Conservation (phyloP, 768 basidiomycete species). For the Tylopilus felleus region DNA sequence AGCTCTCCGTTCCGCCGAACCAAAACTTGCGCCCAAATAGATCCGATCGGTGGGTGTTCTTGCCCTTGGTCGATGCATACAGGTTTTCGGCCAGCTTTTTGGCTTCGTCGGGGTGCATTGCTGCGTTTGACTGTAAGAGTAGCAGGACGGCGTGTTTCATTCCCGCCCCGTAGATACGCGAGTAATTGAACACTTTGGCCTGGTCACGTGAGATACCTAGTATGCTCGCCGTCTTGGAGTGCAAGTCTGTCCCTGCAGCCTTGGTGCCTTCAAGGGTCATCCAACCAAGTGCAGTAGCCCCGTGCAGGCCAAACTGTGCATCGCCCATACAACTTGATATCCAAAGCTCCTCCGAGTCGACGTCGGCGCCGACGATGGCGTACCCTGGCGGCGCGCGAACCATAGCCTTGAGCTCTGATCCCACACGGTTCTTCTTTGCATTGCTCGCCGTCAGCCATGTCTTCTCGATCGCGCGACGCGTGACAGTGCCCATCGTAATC, state of each 20-base stretch:
- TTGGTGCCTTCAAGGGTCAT: slow-evolving; percentile 99
- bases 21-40: slow-evolving; percentile 85
- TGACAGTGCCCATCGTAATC: slow-evolving; percentile 98
- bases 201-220: slow-evolving; percentile 90
- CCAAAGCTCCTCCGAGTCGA: slow-evolving; percentile 99
- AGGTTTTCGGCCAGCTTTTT: slow-evolving; percentile 77
- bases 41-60: slow-evolving; percentile 72
- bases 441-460: slow-evolving; percentile 99
- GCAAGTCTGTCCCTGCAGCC: slow-evolving; percentile 88
- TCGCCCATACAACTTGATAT: slow-evolving; percentile 99
- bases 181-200: slow-evolving; percentile 99
- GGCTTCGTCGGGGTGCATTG: slow-evolving; percentile 75
- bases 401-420: slow-evolving; percentile 98
- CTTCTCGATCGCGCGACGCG: slow-evolving; percentile 94
- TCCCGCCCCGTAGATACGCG: slow-evolving; percentile 97
- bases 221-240: slow-evolving; percentile 94
- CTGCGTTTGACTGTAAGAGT: slow-evolving; percentile 78
- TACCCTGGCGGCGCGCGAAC: slow-evolving; percentile 91
- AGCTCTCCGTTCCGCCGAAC: slow-evolving; percentile 96
- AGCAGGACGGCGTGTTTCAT: slow-evolving; percentile 90
- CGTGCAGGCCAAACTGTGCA: slow-evolving; percentile 95
- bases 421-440: slow-evolving; percentile 96
- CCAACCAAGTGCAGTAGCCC: slow-evolving; percentile 96
- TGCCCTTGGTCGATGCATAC: slow-evolving; percentile 92
- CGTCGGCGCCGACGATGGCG: slow-evolving; percentile 94